A percentile compares a stretch with the other conserved stretches of the same genome.
Evolutionary conservation across 2,329 filamentous ascomycete genomes (phyloP).

Genomic region (Pseudopithomyces maydicus): DNA sequence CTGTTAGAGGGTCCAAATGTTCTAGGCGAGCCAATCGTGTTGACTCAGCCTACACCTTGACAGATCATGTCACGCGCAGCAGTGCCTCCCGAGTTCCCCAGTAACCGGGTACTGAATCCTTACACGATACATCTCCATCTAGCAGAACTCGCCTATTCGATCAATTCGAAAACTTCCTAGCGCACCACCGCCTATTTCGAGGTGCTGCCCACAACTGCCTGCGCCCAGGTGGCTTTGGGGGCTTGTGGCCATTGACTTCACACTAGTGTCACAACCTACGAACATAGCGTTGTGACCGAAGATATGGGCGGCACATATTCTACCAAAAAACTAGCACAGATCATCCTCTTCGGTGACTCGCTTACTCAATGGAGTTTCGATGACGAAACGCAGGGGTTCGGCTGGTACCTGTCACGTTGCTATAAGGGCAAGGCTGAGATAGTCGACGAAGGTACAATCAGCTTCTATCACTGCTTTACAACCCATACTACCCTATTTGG

Average conservation of each 20-base stretch:
- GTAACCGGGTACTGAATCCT: background rate
- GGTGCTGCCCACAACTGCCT: background rate
- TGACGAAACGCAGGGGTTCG: slow-evolving; percentile 32
- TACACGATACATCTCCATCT: background rate
- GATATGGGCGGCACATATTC: background rate
- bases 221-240: background rate
- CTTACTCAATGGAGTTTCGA: slow-evolving; percentile 41
- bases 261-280: background rate
- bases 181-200: background rate
- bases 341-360: slow-evolving; percentile 43
- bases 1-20: too few relatives aligned
- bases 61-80: too few relatives aligned
- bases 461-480: background rate
- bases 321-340: slow-evolving; percentile 20
- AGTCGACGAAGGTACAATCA: slow-evolving; percentile 41
- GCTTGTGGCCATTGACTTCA: background rate
- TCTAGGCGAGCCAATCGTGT: background rate
- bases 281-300: background rate
- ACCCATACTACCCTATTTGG: background rate
- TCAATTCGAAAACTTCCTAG: too few relatives aligned
- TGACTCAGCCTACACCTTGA: background rate
- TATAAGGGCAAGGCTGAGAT: slow-evolving; percentile 34
- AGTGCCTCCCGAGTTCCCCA: background rate
- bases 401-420: slow-evolving; percentile 29
- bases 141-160: background rate